Conservation (phyloP, 2,329 filamentous ascomycete genomes). For the Orbilia oligospora region DNA sequence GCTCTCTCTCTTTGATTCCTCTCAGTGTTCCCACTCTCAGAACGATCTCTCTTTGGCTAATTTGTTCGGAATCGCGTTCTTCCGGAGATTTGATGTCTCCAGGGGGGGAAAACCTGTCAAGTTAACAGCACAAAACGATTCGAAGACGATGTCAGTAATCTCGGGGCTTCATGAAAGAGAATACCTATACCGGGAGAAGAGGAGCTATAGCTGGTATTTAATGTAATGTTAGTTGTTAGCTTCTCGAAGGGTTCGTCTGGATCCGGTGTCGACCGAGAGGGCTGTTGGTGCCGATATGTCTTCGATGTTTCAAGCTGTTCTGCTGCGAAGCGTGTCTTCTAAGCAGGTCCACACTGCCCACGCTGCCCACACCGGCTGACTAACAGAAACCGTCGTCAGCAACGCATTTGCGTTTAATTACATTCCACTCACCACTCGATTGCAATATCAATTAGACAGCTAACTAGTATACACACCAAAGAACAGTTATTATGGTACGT, state of each 20-base stretch:
- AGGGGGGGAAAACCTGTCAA: conserved; percentile 27
- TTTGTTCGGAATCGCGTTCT: conserved; percentile 59
- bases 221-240: conserved; percentile 49
- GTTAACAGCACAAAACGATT: conserved; percentile 25
- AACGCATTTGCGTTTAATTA: too few relatives aligned
- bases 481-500: too few relatives aligned
- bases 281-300: conserved; percentile 60
- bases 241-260: conserved; percentile 40
- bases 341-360: conserved; percentile 9
- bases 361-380: too few relatives aligned
- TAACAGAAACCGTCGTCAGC: conserved; percentile 17
- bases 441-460: too few relatives aligned
- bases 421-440: too few relatives aligned
- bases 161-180: conserved; percentile 20
- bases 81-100: conserved; percentile 59
- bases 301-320: conserved; percentile 35
- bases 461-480: too few relatives aligned
- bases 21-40: conserved; percentile 8
- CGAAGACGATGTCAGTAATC: conserved; percentile 51
- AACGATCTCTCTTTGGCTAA: conserved; percentile 44
- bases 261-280: conserved; percentile 56
- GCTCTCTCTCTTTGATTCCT: not conserved
- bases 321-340: conserved; percentile 12
- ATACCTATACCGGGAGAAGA: conserved; percentile 34
- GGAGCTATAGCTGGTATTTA: conserved; percentile 51